These are phyloP conservation scores for Udeniomyces megalosporus DNA, from an alignment of 768 basidiomycete genomes.

Conservation along the genomic window DNA sequence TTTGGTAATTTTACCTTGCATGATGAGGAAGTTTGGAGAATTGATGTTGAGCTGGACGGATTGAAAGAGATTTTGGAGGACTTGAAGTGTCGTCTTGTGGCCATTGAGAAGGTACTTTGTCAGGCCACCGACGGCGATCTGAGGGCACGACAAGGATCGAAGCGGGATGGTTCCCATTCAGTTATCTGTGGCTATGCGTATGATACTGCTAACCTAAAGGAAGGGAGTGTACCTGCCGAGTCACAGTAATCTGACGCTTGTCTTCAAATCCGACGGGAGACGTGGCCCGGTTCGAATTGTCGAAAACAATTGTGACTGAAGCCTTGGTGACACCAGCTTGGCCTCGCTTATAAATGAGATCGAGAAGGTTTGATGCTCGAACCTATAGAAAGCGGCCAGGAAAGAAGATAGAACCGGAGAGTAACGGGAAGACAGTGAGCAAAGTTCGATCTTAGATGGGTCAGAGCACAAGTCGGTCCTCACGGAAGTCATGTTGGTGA, in stretches of 20 bases:
- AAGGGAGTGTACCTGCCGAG: conserved; percentile 93
- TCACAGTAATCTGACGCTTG: conserved; percentile 81
- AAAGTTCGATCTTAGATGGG: background rate
- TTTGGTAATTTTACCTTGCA: conserved; percentile 99
- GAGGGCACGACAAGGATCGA: background rate
- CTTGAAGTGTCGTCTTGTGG: conserved; percentile 73
- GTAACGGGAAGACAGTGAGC: background rate
- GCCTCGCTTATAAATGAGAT: conserved; percentile 97
- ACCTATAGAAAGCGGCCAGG: conserved; percentile 38
- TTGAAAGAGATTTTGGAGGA: conserved; percentile 81
- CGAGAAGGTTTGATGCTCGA: conserved; percentile 87
- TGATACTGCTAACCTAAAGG: no score
- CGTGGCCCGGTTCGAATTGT: conserved; percentile 76
- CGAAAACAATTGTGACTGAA: conserved; percentile 94
- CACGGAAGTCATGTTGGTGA: conserved; percentile 90
- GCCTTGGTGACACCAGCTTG: conserved; percentile 95
- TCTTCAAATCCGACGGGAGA: conserved; percentile 70
- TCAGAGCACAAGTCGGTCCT: no score
- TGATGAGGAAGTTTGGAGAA: conserved; percentile 97
- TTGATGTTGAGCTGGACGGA: conserved; percentile 97
- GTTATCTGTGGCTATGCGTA: no score
- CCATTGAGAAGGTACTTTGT: conserved; percentile 94
- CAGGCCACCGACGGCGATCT: conserved; percentile 85
- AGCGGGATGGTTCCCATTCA: no score
- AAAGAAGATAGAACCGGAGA: background rate